Evolutionary conservation across 2,329 filamentous ascomycete species (phyloP).

Genomic region (Ophiocordyceps australis): DNA sequence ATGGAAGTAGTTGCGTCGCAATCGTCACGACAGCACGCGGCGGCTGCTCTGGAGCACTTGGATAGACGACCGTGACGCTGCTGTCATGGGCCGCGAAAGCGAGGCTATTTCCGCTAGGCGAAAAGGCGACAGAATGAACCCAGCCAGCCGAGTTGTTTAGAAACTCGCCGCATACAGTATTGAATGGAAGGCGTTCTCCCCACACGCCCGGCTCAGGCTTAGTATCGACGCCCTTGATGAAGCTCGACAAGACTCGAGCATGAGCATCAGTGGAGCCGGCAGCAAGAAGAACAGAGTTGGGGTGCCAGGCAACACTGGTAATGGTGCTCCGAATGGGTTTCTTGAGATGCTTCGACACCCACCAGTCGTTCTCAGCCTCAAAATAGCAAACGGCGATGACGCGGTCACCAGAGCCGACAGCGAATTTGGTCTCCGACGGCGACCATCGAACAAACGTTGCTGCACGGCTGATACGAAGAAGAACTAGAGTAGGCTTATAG

Average conservation of each 20-base stretch:
- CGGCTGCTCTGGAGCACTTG: conserved; percentile 74
- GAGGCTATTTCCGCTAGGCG: conserved; percentile 78
- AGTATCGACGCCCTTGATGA: conserved; percentile 86
- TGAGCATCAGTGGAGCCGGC: conserved; percentile 96
- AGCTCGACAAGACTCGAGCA: conserved; percentile 83
- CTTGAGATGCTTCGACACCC: conserved; percentile 98
- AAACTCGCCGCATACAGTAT: conserved; percentile 94
- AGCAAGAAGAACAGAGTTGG: conserved; percentile 87
- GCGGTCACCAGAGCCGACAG: conserved; percentile 86
- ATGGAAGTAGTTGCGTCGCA: conserved; percentile 76
- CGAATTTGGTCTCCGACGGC: conserved; percentile 91
- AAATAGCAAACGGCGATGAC: conserved; percentile 98
- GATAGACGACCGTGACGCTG: conserved; percentile 92
- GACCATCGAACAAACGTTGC: conserved; percentile 97
- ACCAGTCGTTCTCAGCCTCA: conserved; percentile 99
- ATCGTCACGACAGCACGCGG: conserved; percentile 82
- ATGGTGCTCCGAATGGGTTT: conserved; percentile 97
- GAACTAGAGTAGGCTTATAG: conserved; percentile 93
- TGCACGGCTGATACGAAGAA: conserved; percentile 90
- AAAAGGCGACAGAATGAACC: conserved; percentile 89
- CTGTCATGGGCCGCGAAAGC: conserved; percentile 93
- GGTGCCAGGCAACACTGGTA: conserved; percentile 89
- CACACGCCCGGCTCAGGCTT: conserved; percentile 75
- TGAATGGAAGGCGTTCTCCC: conserved; percentile 93
- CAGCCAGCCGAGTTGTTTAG: conserved; percentile 93